Conservation (phyloP, 108 stramenopile species). For the Pseudonitzschia multiseries region DNA sequence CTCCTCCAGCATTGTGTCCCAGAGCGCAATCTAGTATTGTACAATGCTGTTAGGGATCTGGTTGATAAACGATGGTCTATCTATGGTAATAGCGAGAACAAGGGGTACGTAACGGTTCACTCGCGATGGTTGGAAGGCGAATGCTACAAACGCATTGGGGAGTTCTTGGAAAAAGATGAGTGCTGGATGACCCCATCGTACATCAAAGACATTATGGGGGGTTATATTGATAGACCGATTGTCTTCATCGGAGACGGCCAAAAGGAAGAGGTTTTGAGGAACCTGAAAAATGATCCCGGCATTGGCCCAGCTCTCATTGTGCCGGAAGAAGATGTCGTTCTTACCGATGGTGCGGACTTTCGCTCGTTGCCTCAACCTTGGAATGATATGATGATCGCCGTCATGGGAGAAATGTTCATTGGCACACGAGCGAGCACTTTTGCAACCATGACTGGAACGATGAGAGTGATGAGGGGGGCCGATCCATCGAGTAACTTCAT, state of each 20-base stretch:
- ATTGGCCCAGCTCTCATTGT: slow-evolving; percentile 7
- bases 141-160: not conserved
- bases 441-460: not conserved
- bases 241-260: slow-evolving; percentile 11
- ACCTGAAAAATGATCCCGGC: slow-evolving; percentile 5
- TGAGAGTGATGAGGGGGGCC: not conserved
- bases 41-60: not conserved
- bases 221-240: not conserved
- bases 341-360: not conserved
- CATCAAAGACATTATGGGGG: slow-evolving; percentile 5
- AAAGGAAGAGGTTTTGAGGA: slow-evolving; percentile 2
- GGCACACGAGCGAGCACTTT: slow-evolving; percentile 10
- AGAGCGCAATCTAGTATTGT: slow-evolving; percentile 19
- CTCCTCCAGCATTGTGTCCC: slow-evolving; percentile 23
- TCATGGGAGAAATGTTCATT: slow-evolving; percentile 5
- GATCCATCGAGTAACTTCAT: not conserved
- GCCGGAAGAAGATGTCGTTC: not conserved
- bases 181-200: slow-evolving; percentile 18
- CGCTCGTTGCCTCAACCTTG: not conserved
- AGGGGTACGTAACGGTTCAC: not conserved
- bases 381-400: slow-evolving; percentile 4
- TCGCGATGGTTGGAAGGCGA: slow-evolving; percentile 9
- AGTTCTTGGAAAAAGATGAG: slow-evolving; percentile 6
- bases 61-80: not conserved
- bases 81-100: not conserved